These are phyloP conservation scores for Zelopaecilomyces penicillatus DNA, from an alignment of 2,329 filamentous ascomycete species.

Conservation along the genomic window DNA sequence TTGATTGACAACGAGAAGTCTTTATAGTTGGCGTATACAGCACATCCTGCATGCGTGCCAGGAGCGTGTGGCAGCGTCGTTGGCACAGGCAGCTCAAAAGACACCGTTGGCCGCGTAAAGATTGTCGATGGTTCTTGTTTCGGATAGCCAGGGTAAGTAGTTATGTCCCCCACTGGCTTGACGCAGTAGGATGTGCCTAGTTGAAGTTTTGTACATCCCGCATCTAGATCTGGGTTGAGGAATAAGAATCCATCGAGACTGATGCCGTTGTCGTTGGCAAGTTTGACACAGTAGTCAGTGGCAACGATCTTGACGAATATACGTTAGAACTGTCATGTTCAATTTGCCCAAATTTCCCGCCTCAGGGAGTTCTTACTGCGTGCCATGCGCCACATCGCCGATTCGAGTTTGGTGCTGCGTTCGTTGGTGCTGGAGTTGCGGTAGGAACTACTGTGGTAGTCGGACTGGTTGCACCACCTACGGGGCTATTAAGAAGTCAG, in stretches of 20 bases:
- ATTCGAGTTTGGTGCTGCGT: background rate
- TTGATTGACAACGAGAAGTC: background rate
- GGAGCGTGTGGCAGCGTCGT: background rate
- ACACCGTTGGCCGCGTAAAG: background rate
- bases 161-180: background rate
- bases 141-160: background rate
- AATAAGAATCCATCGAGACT: background rate
- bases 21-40: background rate
- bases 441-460: background rate
- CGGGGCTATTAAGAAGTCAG: background rate
- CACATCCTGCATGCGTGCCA: background rate
- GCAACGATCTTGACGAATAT: no score
- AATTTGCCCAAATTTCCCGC: no score
- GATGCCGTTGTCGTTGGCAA: background rate
- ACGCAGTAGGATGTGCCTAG: background rate
- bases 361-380: background rate
- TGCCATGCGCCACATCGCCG: background rate
- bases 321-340: no score
- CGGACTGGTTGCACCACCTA: background rate
- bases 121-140: background rate
- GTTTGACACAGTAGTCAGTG: background rate
- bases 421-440: background rate
- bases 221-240: background rate
- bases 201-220: background rate
- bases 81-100: background rate